Evolutionary conservation across 306 rosid species (phyloP), one percentile per base, ranked within the genome.

Genomic region (Cicer arietinum): DNA sequence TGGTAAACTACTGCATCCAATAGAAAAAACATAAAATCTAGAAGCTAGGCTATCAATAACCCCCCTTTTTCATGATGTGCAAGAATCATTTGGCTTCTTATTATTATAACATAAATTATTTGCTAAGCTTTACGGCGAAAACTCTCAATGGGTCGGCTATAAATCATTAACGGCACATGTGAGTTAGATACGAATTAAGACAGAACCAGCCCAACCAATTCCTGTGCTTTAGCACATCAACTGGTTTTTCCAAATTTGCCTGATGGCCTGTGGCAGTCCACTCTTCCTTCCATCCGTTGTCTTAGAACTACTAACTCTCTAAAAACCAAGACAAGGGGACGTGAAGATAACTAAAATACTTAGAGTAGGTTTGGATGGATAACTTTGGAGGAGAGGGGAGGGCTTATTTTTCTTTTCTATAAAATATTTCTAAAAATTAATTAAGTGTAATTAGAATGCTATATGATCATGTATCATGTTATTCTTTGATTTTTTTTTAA

Each of bases 21-120:
- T 61, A 12, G 16, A 30, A 60, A 46, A 65, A 48, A 78, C 17
- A 63, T 63, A 13, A 22, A 46, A 69, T 67, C 75, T 41, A 77
- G 60, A 8, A 41, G 11, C 75, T 45, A 63, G 48, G 43, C 69
- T 65, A 64, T 53, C 70, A 52, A 52, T 44, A 53, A 61, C 22
- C 41, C 44, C 59, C 57, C n/a, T 44, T 41, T 51, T 35, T 63
- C 30, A 46, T 35, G 52, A 46, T 18, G 54, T 51, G 46, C 66
- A 56, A 71, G 7, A 59, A 77, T 40, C 8, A 10, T 18, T 35
- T 76, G 52, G 51, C 62, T 75, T 54, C 47, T 60, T 42, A 52
- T 44, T 60, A 52, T 44, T 60, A 25, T 69, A 75, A 71, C 41
- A 40, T 30, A 59, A 74, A 42, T 30, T 7, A 10, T 48, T 51